Conservation (phyloP, 331 rosid genomes). For the Rosa hybrid region DNA sequence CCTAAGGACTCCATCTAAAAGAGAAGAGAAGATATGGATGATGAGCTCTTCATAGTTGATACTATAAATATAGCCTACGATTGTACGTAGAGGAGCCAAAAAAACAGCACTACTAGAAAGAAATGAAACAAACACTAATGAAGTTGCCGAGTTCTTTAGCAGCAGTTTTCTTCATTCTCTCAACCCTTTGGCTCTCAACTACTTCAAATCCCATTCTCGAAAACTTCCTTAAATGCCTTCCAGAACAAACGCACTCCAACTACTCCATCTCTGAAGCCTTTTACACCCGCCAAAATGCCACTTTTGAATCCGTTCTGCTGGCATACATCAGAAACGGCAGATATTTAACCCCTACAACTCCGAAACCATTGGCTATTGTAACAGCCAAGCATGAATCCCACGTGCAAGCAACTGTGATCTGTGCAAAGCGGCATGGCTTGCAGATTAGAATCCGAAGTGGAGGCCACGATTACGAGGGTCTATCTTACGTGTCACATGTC, state of each 20-base stretch:
- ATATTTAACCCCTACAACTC: not conserved
- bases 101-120: not conserved
- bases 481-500: conserved; percentile 16
- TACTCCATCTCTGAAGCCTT: not conserved
- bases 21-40: not conserved
- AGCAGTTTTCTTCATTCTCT: no score
- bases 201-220: conserved; percentile 10
- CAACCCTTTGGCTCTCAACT: no score
- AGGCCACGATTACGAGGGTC: conserved; percentile 33
- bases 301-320: conserved; percentile 17
- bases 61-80: not conserved
- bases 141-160: no score
- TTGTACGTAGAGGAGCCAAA: not conserved
- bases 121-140: no score
- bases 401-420: conserved; percentile 24
- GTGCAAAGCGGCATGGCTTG: conserved; percentile 11
- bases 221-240: conserved; percentile 18
- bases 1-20: no score
- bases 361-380: conserved; percentile 22
- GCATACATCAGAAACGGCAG: conserved; percentile 20
- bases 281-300: conserved; percentile 16
- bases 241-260: not conserved
- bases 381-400: conserved; percentile 17
- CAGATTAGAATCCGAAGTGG: conserved; percentile 34
- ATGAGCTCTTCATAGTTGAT: not conserved